Evolutionary conservation across 2,329 filamentous ascomycete species (phyloP), one percentile per base, ranked within the genome.

Genomic region (Aurifilum marmelostoma): DNA sequence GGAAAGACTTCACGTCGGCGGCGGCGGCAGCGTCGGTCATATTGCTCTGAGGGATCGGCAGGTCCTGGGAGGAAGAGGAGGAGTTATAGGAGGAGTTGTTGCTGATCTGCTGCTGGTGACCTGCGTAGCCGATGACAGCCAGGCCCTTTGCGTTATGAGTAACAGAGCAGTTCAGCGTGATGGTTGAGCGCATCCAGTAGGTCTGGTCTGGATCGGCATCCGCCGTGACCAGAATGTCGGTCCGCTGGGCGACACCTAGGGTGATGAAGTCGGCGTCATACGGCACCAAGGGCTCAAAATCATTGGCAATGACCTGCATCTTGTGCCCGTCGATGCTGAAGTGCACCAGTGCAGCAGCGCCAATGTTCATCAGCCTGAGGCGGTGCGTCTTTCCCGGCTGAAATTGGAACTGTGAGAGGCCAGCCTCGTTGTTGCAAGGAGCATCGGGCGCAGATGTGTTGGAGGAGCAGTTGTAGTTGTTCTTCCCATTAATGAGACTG

Each of bases 401-500:
- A 32, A 66, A 66, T 9, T 29, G 56, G 21, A 59, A 59, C 27
- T 59, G 27, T 11, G 56, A 11, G 27, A 59, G 32, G 27, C 56
- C 56, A 21, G 56, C 56, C 34, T 66, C 29, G 2, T 27, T 16
- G 11, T n/a, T 27, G 29, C 65, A 66, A 12, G 65, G 39, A 7
- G 41, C 32, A 5, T 8, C n/a, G 29, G 43, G 27, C 24, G 65
- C 50, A 9, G 50, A 54, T 0, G 50, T 64, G 24, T 24, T 56
- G 16, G 47, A 27, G 32, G 34, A 50, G n/a, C 56, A 59, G 56
- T 66, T 58, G 41, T 50, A 66, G 14, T 60, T 60, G 37, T 50
- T 61, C n/a, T 24, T 61, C 37, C 65, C 65, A 21, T 66, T 66
- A 41, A 66, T 61, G 6, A 66, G 39, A 21, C 47, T 66, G 65